Percentiles rank a stretch among this genome's conserved stretches.
phyloP scores from a whole-genome alignment of 345 rosid genomes.

The Melaleuca quinquenervia region DNA sequence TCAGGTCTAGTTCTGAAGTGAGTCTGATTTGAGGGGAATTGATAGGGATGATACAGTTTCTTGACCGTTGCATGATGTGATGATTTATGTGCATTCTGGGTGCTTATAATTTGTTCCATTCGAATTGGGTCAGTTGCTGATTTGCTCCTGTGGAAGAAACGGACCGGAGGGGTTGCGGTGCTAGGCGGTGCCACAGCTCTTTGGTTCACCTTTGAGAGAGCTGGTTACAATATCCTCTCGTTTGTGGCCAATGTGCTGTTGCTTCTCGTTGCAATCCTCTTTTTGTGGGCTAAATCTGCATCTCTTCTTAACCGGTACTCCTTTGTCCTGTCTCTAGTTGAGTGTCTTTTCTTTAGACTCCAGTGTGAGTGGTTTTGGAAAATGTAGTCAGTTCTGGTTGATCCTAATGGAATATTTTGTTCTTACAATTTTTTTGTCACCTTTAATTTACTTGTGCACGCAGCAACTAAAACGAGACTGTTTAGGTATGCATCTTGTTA shows the following conservation, averaged over 20 bases:
- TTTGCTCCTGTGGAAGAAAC: conserved; percentile 66
- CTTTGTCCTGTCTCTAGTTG: background rate
- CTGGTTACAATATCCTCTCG: conserved; percentile 61
- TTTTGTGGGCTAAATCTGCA: conserved; percentile 96
- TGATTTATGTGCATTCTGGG: background rate
- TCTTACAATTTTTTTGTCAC: background rate
- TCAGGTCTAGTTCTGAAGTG: background rate
- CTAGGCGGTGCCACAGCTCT: conserved; percentile 37
- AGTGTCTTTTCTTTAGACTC: background rate
- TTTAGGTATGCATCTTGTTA: background rate
- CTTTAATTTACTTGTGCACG: background rate
- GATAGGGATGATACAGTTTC: background rate
- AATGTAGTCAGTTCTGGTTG: background rate
- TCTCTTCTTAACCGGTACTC: conserved; percentile 73
- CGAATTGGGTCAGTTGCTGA: conserved; percentile 49
- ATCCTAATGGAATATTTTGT: background rate
- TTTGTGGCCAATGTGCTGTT: conserved; percentile 67
- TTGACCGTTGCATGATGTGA: background rate
- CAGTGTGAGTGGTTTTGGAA: background rate
- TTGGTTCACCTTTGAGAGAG: conserved; percentile 79
- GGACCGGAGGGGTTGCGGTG: conserved; percentile 34
- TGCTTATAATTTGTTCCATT: background rate
- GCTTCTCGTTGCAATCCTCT: conserved; percentile 68
- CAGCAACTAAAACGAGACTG: background rate
- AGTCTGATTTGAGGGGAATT: background rate